A percentile compares a stretch with the other conserved stretches of the same genome.
Conservation (phyloP, 1,284 basidiomycete genomes). For the Tilletia walkeri region DNA sequence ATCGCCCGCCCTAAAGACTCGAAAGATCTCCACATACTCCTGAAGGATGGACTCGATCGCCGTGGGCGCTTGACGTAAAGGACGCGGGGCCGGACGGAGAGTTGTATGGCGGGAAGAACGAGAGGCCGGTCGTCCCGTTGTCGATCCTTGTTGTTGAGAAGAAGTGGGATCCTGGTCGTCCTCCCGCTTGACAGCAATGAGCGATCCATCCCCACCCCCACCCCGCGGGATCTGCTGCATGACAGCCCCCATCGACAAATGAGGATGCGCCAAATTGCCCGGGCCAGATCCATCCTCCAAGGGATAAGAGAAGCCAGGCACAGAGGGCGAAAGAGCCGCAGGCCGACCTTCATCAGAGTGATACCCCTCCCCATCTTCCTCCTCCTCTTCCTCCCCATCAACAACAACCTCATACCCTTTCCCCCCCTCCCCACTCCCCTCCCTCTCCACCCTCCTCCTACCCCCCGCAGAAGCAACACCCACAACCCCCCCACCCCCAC, state of each 20-base stretch:
- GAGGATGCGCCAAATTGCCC: constrained; percentile 4
- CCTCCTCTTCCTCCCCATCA: neutral
- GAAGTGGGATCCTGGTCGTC: constrained; percentile 1
- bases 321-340: constrained; percentile 10
- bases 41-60: constrained; percentile 41
- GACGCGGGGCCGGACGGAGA: neutral
- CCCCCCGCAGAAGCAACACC: neutral
- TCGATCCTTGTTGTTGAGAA: too few species aligned
- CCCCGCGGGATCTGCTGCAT: neutral
- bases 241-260: constrained; percentile 2
- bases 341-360: neutral
- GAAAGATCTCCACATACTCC: constrained; percentile 41
- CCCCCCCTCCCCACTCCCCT: neutral
- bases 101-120: neutral
- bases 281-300: neutral
- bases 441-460: constrained; percentile 1
- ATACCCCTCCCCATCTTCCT: neutral
- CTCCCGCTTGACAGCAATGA: constrained; percentile 6
- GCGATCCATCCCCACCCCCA: neutral
- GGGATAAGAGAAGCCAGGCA: constrained; percentile 4
- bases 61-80: constrained; percentile 16
- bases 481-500: neutral
- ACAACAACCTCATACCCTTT: neutral
- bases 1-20: constrained; percentile 35
- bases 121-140: neutral